These are phyloP conservation scores for Thalassiosira oceanica DNA, from an alignment of 352 stramenopile genomes.

Conservation along the genomic window DNA sequence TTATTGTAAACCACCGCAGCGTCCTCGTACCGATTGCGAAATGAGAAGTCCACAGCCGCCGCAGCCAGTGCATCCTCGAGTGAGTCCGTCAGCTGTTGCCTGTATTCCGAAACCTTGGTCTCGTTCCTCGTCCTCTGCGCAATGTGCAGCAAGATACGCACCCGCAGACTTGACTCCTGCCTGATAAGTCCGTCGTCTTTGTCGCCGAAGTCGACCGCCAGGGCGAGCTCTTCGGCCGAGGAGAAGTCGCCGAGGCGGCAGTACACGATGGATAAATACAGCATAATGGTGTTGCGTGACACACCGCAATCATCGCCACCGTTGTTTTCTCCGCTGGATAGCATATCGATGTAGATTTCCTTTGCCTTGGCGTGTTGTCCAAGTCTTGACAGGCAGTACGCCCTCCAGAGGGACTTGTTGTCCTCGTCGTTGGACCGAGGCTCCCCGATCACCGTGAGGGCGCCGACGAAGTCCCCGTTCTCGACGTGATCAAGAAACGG, in stretches of 20 bases:
- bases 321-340: constrained; percentile 14
- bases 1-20: constrained; percentile 95
- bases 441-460: constrained; percentile 92
- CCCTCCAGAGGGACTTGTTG: constrained; percentile 90
- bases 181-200: no score
- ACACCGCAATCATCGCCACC: constrained; percentile 65
- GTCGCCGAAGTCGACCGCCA: constrained; percentile 55
- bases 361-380: constrained; percentile 89
- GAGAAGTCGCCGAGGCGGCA: constrained; percentile 92
- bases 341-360: constrained; percentile 68
- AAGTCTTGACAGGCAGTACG: constrained; percentile 90
- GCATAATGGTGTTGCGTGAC: constrained; percentile 84
- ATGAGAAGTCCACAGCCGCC: constrained; percentile 91
- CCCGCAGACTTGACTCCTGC: constrained; percentile 85
- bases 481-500: constrained; percentile 74
- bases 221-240: constrained; percentile 83
- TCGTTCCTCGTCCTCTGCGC: constrained; percentile 90
- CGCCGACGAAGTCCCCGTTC: constrained; percentile 90
- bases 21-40: constrained; percentile 88
- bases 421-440: constrained; percentile 73
- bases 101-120: constrained; percentile 91
- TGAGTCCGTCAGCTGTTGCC: constrained; percentile 86
- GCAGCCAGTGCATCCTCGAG: constrained; percentile 94
- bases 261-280: constrained; percentile 90
- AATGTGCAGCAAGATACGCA: constrained; percentile 92